Evolutionary conservation across 1,284 basidiomycete species (phyloP).

Genomic region (Agaricales sp.): DNA sequence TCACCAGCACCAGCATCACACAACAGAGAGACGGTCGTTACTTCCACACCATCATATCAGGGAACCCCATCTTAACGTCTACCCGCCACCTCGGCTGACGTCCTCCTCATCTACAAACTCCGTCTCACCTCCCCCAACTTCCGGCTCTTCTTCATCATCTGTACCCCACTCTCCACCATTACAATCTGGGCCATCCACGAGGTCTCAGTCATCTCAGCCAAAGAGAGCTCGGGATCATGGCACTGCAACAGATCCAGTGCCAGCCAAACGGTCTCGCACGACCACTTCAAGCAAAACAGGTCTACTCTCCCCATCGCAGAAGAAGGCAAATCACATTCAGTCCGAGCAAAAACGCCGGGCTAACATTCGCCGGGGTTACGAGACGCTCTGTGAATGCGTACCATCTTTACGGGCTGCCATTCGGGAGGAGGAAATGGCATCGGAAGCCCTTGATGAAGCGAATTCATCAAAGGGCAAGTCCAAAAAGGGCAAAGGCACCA

Average conservation of each 20-base stretch:
- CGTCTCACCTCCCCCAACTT: background rate
- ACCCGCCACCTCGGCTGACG: slow-evolving; percentile 5
- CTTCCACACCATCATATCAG: background rate
- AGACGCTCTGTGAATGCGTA: slow-evolving; percentile 70
- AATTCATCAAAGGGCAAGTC: slow-evolving; percentile 18
- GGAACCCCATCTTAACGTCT: slow-evolving; percentile 15
- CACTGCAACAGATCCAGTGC: background rate
- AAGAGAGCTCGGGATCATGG: slow-evolving; percentile 7
- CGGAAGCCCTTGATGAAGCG: slow-evolving; percentile 19
- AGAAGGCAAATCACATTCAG: slow-evolving; percentile 90
- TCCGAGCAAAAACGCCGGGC: slow-evolving; percentile 86
- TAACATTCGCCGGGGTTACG: slow-evolving; percentile 83
- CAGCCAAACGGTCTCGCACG: background rate
- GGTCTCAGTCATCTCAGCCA: background rate
- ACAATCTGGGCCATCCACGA: slow-evolving; percentile 6
- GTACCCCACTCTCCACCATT: slow-evolving; percentile 4
- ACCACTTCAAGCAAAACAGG: background rate
- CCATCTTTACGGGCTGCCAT: slow-evolving; percentile 75
- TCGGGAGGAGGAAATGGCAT: slow-evolving; percentile 47
- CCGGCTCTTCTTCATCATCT: slow-evolving; percentile 6
- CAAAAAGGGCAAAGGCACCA: slow-evolving; percentile 31
- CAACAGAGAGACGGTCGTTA: background rate
- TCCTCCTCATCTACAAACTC: slow-evolving; percentile 5
- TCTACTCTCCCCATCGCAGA: slow-evolving; percentile 70
- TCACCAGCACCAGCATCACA: background rate